Conservation (phyloP, 2,329 filamentous ascomycete genomes). For the Fusarium brevicatenulatum region DNA sequence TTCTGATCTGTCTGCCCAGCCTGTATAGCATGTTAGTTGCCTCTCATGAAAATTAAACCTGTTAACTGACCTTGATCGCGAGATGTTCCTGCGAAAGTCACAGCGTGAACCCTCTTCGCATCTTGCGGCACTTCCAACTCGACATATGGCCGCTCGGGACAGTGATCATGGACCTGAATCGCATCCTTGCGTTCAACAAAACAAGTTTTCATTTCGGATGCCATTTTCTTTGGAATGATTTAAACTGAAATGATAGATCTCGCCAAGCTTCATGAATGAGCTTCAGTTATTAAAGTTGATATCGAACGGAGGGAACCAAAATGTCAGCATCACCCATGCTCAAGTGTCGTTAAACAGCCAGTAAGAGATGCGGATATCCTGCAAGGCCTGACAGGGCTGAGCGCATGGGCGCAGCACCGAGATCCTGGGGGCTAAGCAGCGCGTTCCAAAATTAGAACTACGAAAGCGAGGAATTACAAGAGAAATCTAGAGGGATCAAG, state of each 20-base stretch:
- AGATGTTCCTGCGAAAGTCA: constrained; percentile 18
- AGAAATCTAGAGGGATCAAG: not conserved
- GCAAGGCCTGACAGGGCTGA: constrained; percentile 1
- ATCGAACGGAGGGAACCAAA: not conserved
- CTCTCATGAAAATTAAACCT: accelerated
- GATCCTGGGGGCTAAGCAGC: not conserved
- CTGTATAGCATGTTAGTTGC: not conserved
- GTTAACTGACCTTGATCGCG: constrained; percentile 15
- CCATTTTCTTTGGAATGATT: not conserved
- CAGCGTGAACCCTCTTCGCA: constrained; percentile 9
- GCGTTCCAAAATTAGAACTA: not conserved
- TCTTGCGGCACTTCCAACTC: constrained; percentile 26
- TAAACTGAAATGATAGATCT: accelerated
- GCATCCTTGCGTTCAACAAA: constrained; percentile 15
- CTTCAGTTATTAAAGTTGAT: not conserved
- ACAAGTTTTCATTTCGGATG: not conserved
- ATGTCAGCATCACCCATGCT: not conserved
- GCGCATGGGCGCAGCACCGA: not conserved
- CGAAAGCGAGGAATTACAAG: not conserved
- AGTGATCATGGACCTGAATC: constrained; percentile 29
- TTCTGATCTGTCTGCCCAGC: constrained; percentile 27
- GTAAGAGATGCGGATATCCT: not conserved
- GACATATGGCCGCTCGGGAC: constrained; percentile 23
- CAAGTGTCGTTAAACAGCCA: not conserved
- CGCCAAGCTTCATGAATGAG: no score